Percentiles rank a stretch among this genome's conserved stretches.
These are phyloP conservation scores for Russula vinacea DNA, from an alignment of 768 basidiomycete genomes.

Conservation along the genomic window DNA sequence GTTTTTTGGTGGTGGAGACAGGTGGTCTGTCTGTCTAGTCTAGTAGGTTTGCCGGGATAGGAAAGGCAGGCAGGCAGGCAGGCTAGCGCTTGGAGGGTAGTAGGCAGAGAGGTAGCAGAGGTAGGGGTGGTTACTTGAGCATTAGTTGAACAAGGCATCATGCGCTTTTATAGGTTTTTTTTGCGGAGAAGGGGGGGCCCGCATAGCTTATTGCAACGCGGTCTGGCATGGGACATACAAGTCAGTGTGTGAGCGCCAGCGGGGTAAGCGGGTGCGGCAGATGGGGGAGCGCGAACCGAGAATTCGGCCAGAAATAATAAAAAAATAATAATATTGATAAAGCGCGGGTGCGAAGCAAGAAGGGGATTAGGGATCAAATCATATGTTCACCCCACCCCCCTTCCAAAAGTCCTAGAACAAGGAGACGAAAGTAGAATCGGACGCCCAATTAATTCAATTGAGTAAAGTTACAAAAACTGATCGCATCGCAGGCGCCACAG, in stretches of 20 bases:
- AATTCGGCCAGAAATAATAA: slow-evolving; percentile 22
- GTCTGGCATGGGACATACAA: slow-evolving; percentile 2
- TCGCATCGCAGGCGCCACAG: slow-evolving; percentile 17
- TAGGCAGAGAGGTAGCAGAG: background rate
- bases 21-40: background rate
- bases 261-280: slow-evolving; percentile 24
- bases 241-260: slow-evolving; percentile 18
- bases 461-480: slow-evolving; percentile 10
- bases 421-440: slow-evolving; percentile 11
- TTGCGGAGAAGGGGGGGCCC: slow-evolving; percentile 8
- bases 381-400: background rate
- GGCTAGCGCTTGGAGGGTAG: background rate
- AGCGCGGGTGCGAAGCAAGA: slow-evolving; percentile 11
- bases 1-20: background rate
- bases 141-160: background rate
- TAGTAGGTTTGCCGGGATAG: background rate
- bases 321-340: background rate
- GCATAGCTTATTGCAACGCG: slow-evolving; percentile 25
- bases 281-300: slow-evolving; percentile 27
- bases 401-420: slow-evolving; percentile 1
- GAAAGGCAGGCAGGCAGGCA: too few relatives aligned
- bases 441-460: slow-evolving; percentile 10
- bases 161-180: slow-evolving; percentile 17
- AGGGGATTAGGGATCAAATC: too few relatives aligned
- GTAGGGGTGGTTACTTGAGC: background rate